Conservation (phyloP, 1,284 basidiomycete genomes). For the Xanthoconium separans region DNA sequence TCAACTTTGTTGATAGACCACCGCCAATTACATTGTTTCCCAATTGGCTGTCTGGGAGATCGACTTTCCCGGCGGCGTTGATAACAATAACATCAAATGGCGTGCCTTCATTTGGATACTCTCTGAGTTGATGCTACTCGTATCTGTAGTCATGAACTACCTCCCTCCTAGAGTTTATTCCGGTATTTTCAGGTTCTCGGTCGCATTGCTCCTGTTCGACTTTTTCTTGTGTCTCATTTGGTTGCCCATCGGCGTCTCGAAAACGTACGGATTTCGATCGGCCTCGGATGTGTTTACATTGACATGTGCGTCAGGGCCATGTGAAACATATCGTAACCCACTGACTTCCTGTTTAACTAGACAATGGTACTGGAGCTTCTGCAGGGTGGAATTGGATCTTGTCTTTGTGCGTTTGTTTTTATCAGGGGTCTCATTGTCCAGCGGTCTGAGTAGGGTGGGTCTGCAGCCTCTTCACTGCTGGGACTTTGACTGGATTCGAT, state of each 20-base stretch:
- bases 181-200: slow-evolving; percentile 69
- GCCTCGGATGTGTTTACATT: slow-evolving; percentile 78
- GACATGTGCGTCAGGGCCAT: slow-evolving; percentile 58
- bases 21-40: slow-evolving; percentile 83
- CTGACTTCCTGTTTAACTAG: slow-evolving; percentile 36
- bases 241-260: slow-evolving; percentile 84
- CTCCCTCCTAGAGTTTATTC: slow-evolving; percentile 76
- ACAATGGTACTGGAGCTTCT: slow-evolving; percentile 84
- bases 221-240: slow-evolving; percentile 84
- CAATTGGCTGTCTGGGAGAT: slow-evolving; percentile 77
- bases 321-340: background rate
- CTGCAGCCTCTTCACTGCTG: slow-evolving; percentile 75
- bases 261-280: slow-evolving; percentile 79
- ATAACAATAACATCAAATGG: slow-evolving; percentile 75
- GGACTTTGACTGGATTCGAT: slow-evolving; percentile 84
- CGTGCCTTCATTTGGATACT: slow-evolving; percentile 79
- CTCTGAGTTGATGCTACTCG: slow-evolving; percentile 65
- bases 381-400: slow-evolving; percentile 86
- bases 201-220: slow-evolving; percentile 75
- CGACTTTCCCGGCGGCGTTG: slow-evolving; percentile 74
- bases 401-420: slow-evolving; percentile 56
- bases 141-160: slow-evolving; percentile 79
- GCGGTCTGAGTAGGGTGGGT: slow-evolving; percentile 6
- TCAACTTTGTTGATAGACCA: slow-evolving; percentile 47
- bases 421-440: background rate